These are phyloP conservation scores for Teunomyces kruisii DNA, from an alignment of 805 yeast species.

Conservation along the genomic window DNA sequence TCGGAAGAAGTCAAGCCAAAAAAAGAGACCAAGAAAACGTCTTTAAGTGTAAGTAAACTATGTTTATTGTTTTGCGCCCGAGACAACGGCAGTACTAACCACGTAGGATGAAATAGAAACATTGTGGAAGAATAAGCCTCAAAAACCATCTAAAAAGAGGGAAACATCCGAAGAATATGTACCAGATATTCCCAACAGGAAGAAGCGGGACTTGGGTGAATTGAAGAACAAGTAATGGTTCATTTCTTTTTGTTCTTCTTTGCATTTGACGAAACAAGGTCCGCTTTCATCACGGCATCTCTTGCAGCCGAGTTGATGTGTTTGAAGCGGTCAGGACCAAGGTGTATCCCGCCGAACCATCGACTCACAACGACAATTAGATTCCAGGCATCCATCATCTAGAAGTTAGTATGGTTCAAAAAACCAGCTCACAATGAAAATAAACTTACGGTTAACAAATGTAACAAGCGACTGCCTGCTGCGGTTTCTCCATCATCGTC, in stretches of 20 bases:
- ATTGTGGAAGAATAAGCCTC: constrained; percentile 10
- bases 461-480: constrained; percentile 86
- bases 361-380: constrained; percentile 83
- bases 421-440: not conserved
- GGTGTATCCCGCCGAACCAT: constrained; percentile 90
- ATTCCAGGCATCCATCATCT: constrained; percentile 77
- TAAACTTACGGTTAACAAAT: constrained; percentile 62
- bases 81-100: not conserved
- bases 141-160: constrained; percentile 11
- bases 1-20: constrained; percentile 4
- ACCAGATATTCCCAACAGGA: constrained; percentile 14
- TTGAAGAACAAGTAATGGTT: not conserved
- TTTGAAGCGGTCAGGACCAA: constrained; percentile 93
- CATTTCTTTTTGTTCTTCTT: constrained; percentile 27
- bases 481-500: constrained; percentile 98
- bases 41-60: not conserved
- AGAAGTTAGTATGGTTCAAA: constrained; percentile 24
- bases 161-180: constrained; percentile 10
- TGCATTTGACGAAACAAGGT: constrained; percentile 33
- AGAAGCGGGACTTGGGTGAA: constrained; percentile 7
- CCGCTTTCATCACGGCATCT: constrained; percentile 73
- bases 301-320: constrained; percentile 90
- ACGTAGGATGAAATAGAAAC: constrained; percentile 5
- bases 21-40: constrained; percentile 10
- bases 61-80: not conserved